Evolutionary conservation across 2,329 filamentous ascomycete genomes (phyloP).

Genomic region (Phyllosticta capitalensis): DNA sequence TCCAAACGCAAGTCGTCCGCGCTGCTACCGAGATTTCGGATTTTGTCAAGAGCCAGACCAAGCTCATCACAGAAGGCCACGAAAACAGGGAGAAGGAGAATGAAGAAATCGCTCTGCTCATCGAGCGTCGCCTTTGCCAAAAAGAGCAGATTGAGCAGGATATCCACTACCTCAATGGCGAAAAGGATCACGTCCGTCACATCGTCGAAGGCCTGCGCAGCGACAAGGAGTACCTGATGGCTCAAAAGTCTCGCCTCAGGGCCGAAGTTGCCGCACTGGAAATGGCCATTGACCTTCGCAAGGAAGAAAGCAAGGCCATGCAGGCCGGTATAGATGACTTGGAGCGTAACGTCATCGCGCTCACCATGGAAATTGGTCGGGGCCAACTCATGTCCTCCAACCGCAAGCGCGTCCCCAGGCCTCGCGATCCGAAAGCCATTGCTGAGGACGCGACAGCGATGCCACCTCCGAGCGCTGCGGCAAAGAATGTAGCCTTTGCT

Average conservation of each 20-base stretch:
- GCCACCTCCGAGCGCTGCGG: constrained; percentile 25
- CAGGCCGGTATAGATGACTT: constrained; percentile 78
- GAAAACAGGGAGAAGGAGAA: constrained; percentile 70
- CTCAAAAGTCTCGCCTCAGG: constrained; percentile 69
- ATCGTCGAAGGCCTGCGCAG: constrained; percentile 50
- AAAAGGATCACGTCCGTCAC: constrained; percentile 37
- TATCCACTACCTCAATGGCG: constrained; percentile 34
- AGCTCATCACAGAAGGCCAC: constrained; percentile 65
- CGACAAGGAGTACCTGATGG: constrained; percentile 65
- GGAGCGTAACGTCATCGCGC: constrained; percentile 86
- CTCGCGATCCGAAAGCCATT: neutral
- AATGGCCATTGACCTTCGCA: constrained; percentile 77
- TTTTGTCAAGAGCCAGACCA: constrained; percentile 69
- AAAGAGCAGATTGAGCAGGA: constrained; percentile 49
- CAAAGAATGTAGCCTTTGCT: constrained; percentile 34
- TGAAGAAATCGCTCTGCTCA: constrained; percentile 67
- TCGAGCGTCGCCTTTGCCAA: constrained; percentile 64
- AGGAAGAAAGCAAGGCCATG: constrained; percentile 86
- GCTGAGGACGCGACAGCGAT: constrained; percentile 12
- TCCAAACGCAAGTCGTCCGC: constrained; percentile 76
- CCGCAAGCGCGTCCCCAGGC: constrained; percentile 22
- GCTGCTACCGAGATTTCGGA: constrained; percentile 77
- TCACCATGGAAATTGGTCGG: constrained; percentile 94
- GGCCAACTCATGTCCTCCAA: constrained; percentile 59
- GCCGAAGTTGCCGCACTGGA: constrained; percentile 87